Evolutionary conservation across 345 rosid genomes (phyloP).

Genomic region (Euphorbia lathyris): DNA sequence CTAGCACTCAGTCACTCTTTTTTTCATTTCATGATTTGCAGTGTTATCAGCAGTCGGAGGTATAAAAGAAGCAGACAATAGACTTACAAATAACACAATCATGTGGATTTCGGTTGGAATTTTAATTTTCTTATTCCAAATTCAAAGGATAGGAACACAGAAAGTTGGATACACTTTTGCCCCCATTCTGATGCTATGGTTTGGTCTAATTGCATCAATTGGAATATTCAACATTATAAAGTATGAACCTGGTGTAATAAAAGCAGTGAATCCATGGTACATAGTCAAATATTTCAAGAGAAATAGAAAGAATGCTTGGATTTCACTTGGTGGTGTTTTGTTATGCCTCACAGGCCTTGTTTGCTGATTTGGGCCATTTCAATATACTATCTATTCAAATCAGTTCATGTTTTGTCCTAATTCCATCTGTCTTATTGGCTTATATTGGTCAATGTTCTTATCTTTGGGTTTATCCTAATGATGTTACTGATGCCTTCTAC

Average conservation of each 20-base stretch:
- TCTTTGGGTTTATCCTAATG: constrained; percentile 16
- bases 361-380: constrained; percentile 63
- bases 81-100: constrained; percentile 20
- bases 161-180: constrained; percentile 51
- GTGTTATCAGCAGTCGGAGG: constrained; percentile 56
- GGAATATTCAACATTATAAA: constrained; percentile 41
- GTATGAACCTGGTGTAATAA: constrained; percentile 33
- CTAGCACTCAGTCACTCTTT: too few relatives aligned
- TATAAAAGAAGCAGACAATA: constrained; percentile 31
- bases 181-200: constrained; percentile 45
- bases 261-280: constrained; percentile 57
- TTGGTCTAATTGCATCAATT: constrained; percentile 26
- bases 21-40: constrained; percentile 13
- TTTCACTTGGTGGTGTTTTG: constrained; percentile 71
- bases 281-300: constrained; percentile 50
- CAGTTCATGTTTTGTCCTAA: constrained; percentile 33
- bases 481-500: constrained; percentile 23
- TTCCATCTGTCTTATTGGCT: constrained; percentile 40
- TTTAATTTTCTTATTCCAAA: constrained; percentile 37
- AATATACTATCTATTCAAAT: constrained; percentile 40
- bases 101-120: constrained; percentile 42
- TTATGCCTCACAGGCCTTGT: constrained; percentile 71
- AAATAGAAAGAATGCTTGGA: constrained; percentile 48
- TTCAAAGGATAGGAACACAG: constrained; percentile 50
- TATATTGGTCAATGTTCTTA: constrained; percentile 40